Evolutionary conservation across 208 protist genomes (phyloP).

Genomic region (Vickermania spadyakhi): DNA sequence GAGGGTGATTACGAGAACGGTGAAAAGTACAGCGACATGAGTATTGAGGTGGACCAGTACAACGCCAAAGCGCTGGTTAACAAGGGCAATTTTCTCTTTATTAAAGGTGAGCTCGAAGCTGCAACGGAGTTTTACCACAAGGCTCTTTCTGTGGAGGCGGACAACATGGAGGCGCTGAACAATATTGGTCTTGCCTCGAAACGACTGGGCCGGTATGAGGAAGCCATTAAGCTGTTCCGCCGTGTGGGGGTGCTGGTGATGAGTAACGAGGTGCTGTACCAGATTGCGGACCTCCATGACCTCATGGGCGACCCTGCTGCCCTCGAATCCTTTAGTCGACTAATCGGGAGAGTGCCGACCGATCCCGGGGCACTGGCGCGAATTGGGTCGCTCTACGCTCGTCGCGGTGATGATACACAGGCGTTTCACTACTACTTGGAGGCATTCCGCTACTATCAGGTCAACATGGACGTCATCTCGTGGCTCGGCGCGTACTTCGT

Average conservation of each 20-base stretch:
- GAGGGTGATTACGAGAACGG: slow-evolving; percentile 94
- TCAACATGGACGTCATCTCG: slow-evolving; percentile 96
- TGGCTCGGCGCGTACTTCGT: slow-evolving; percentile 97
- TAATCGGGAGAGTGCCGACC: slow-evolving; percentile 87
- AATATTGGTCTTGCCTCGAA: slow-evolving; percentile 94
- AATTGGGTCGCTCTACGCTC: slow-evolving; percentile 88
- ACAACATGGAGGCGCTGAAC: slow-evolving; percentile 97
- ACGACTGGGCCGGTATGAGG: slow-evolving; percentile 85
- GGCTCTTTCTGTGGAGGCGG: slow-evolving; percentile 92
- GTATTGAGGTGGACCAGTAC: slow-evolving; percentile 92
- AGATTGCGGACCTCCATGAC: slow-evolving; percentile 93
- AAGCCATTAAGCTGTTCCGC: slow-evolving; percentile 91
- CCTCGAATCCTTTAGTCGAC: slow-evolving; percentile 78
- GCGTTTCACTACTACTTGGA: slow-evolving; percentile 94
- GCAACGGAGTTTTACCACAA: slow-evolving; percentile 91
- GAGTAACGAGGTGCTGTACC: slow-evolving; percentile 92
- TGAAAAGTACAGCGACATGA: slow-evolving; percentile 94
- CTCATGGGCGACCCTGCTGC: slow-evolving; percentile 51
- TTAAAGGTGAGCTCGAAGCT: slow-evolving; percentile 82
- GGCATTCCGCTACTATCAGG: slow-evolving; percentile 94
- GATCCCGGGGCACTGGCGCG: slow-evolving; percentile 92
- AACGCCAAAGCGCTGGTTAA: slow-evolving; percentile 97
- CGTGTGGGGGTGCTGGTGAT: slow-evolving; percentile 91
- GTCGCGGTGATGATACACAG: slow-evolving; percentile 88
- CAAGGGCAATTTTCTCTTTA: slow-evolving; percentile 94